Evolutionary conservation across 2,329 filamentous ascomycete genomes (phyloP), one percentile per base, ranked within the genome.

Genomic region (Ceratocystis cacaofunesta): DNA sequence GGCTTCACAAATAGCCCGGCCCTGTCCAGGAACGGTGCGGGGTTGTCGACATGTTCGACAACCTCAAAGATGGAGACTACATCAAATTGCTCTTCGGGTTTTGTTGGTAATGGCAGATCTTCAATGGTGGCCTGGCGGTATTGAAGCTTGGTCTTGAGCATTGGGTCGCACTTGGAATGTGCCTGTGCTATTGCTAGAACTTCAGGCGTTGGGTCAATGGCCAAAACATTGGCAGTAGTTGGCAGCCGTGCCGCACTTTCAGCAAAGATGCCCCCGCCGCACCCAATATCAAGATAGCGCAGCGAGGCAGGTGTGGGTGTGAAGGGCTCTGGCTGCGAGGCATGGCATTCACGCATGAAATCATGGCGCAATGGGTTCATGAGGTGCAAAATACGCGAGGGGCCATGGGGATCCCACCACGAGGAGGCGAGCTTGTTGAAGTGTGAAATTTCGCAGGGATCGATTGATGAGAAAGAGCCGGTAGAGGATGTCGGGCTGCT

Each of bases 301-400:
- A 90, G 78, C 19, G 78, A 79, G 7, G 66, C 70, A 69, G 68
- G 70, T 44, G 68, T 57, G 67, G 69, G 60, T 64, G 71, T 69
- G 62, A 76, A 69, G 60, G 77, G 76, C 67, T 77, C 76, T 58
- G 81, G 78, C 22, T 83, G 81, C 69, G 71, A 70, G 61, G 80
- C 75, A 60, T 87, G 82, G 73, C 92, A 96, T 68, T 78, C 77
- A 25, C 80, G 80, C 74, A 96, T 94, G 76, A 97, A 97, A 76
- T 91, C 86, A 77, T 97, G 92, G 43, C 94, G 91, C 58, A 96
- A 84, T 1, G 94, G 94, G 77, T 99, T 97, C 92, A 99, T 97
- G 70, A 96, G 86, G 76, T 99, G 94, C 1, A 99, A 85, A 67
- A 96, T 85, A 48, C 92, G 85, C 3, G 91, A 96, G 5, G 92